Evolutionary conservation across 164 flowering plant species (phyloP).

Genomic region (Magnolia sinica): DNA sequence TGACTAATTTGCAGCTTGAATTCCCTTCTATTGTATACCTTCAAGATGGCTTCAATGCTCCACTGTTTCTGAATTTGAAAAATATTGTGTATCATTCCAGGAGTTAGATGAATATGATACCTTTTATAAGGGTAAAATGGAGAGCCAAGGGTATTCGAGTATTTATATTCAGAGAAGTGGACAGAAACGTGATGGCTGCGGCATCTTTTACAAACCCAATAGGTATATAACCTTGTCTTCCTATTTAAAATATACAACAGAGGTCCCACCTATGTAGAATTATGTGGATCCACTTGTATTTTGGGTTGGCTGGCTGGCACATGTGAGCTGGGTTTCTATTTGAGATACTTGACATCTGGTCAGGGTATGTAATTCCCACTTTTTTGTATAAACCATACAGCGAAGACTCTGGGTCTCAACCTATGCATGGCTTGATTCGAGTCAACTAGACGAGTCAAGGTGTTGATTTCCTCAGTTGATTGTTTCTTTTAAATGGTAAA

Average conservation of each 20-base stretch:
- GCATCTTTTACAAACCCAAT: constrained; percentile 57
- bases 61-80: background rate
- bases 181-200: constrained; percentile 91
- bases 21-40: background rate
- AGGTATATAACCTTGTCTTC: constrained; percentile 32
- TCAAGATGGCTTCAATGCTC: background rate
- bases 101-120: constrained; percentile 81
- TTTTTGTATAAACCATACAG: background rate
- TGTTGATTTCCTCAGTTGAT: no score
- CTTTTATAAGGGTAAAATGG: constrained; percentile 67
- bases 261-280: background rate
- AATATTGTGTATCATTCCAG: constrained; percentile 26
- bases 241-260: background rate
- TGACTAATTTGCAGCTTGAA: background rate
- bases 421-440: no score
- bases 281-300: background rate
- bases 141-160: constrained; percentile 63
- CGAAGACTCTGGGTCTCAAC: no score
- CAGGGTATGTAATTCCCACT: background rate
- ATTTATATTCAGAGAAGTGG: constrained; percentile 74
- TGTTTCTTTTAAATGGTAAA: no score
- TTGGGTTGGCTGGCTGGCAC: background rate
- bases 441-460: no score
- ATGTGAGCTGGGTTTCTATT: background rate
- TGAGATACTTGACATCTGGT: background rate